Evolutionary conservation across 2,329 filamentous ascomycete genomes (phyloP), one percentile per base, ranked within the genome.

Genomic region (Chrysoporthe cubensis): DNA sequence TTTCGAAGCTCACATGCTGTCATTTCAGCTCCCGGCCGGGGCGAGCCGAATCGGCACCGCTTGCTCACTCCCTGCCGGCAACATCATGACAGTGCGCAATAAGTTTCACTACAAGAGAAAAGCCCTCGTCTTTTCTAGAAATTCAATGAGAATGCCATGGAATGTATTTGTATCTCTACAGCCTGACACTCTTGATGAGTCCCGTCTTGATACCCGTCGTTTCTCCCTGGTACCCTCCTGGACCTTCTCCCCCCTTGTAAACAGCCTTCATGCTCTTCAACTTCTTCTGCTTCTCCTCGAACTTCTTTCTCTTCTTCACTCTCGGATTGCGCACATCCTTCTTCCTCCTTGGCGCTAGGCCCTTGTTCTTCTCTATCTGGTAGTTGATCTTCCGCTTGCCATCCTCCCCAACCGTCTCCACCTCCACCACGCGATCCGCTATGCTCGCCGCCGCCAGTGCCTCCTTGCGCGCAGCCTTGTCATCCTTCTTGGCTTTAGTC

Each of bases 241-340:
- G 88, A 73, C 92, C 89, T 81, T 96, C 90, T 70, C 93, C 92
- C 72, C 93, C 93, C 80, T 94, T 93, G 83, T 94, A 98, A 16
- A 93, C 85, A 9, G 92, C 87, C 82, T 91, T 93, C 83, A 94
- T 92, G 77, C 91, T 95, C 75, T 88, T 89, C 76, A 98, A 81
- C 86, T 98, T 97, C 92, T 97, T 98, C 87, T 95, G 91, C 87
- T 97, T 97, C 79, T 94, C 91, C 77, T 96, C 94, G 79, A 89
- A 99, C 88, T 93, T 94, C 88, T 93, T 93, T 80, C 93, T 89
- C 91, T 97, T 98, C 91, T 98, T 99, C 72, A 98, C 95, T 78
- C 96, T 86, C 46, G 96, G 94, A 82, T 99, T 99, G 71, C 95
- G 86, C 68, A 94, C 91, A 74, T 97, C 94, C 88, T 99, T 98